Evolutionary conservation across 2,329 filamentous ascomycete genomes (phyloP).

Genomic region (Biscogniauxia sp.): DNA sequence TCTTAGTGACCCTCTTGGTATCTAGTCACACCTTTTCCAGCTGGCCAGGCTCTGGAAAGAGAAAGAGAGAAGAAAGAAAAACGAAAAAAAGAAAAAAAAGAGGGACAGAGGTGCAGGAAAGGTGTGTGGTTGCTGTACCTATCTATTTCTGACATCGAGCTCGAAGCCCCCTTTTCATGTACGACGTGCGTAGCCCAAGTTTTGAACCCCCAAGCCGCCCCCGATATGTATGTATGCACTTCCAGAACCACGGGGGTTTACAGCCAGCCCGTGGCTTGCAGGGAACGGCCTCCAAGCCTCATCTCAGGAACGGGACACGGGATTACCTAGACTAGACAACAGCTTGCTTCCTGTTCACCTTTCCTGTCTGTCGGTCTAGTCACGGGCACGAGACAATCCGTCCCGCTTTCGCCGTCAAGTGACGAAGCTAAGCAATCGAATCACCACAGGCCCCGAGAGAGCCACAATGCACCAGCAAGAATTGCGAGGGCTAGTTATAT

Average conservation of each 20-base stretch:
- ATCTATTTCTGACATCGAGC: constrained; percentile 18
- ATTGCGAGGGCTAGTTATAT: constrained; percentile 40
- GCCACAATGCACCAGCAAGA: constrained; percentile 15
- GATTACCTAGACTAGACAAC: not conserved
- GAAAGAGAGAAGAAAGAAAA: too few relatives aligned
- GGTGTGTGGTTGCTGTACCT: constrained; percentile 3
- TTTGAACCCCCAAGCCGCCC: constrained; percentile 26
- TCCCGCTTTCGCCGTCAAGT: constrained; percentile 25
- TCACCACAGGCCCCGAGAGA: constrained; percentile 7
- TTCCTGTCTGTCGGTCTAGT: constrained; percentile 9
- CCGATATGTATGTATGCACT: constrained; percentile 15
- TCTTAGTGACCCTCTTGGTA: not conserved
- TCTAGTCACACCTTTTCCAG: not conserved
- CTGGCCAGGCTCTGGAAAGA: not conserved
- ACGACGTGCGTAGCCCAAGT: constrained; percentile 16
- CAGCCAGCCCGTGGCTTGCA: constrained; percentile 9
- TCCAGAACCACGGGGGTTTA: constrained; percentile 2
- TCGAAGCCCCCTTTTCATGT: constrained; percentile 6
- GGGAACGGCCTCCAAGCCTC: constrained; percentile 1
- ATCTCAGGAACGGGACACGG: not conserved
- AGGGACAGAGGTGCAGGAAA: not conserved
- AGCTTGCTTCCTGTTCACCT: not conserved
- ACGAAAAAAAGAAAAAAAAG: too few relatives aligned
- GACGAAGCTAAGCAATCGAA: constrained; percentile 21
- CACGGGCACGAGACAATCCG: constrained; percentile 3